Evolutionary conservation across 768 basidiomycete genomes (phyloP), one percentile per base, ranked within the genome.

Genomic region (Cyathus striatus): DNA sequence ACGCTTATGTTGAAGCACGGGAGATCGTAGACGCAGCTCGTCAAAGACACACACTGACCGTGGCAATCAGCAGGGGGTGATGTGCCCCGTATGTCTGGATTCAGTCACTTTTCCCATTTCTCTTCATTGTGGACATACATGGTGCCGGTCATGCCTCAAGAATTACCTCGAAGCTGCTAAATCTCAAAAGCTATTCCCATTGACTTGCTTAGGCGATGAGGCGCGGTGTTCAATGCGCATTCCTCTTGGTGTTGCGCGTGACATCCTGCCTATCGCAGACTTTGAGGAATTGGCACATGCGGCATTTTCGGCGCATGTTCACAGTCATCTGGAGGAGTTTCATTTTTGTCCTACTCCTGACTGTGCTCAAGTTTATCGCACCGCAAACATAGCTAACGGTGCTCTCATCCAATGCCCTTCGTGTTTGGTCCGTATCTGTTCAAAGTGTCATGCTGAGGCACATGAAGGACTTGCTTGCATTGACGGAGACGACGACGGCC

Each of bases 301-400:
- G 0, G 75, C 86, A 0, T 81, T 83, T 50, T 65, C 75, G n/a
- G 58, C 73, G 0, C 69, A 89, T 53, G 66, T 87, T 16, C 76
- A 81, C 45, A 61, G 73, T 2, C 74, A 73, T 26, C 69, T 83
- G 0, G 61, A 70, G 6, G 82, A 88, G 44, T 83, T 84, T 50
- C 72, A 77, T 45, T 82, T 79, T 50, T 91, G 89, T 60, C 88
- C 89, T 0, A 82, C 86, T 0, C 82, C 89, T 0, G 85, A 90
- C 55, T 91, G 89, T 51, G 66, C 68, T 0, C 83, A 88, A 51
- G 70, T 89, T 5, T 91, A 90, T 55, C 79, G 86, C 21, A 54
- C 70, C 2, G 74, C 71, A 0, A n/a, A n/a, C n/a, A n/a, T n/a
- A n/a, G 63, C 73, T 1, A 59, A 57, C 9, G 75, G 75, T 17